Base-by-base conservation (phyloP, 345 rosid genomes). In the Raphanus raphanistrum region DNA sequence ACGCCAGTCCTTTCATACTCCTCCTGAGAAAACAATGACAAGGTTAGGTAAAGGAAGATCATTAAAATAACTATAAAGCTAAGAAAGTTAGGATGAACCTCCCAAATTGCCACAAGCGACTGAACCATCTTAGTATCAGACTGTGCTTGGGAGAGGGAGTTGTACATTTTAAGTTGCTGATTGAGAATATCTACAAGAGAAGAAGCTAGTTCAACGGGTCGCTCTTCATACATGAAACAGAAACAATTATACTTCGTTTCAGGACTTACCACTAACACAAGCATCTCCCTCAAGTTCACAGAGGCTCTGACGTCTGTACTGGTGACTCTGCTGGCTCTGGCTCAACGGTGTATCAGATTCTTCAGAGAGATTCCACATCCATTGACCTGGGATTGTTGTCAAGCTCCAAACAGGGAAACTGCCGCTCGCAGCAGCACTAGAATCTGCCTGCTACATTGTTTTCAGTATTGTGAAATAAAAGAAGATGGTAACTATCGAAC, bases 201-300 rank as follows among this genome's bases (percentile, higher is more conserved):
- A 48, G 73, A 59, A 78, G 64, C 61, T 16, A 41, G 54, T 43
- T 55, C 76, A 76, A 54, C 25, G 57, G 15, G 57, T 76, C 13
- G 58, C 8, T 4, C 55, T 50, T 21, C 63, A 72, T 41, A 68
- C 29, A 33, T 58, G 66, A 48, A 66, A 36, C 60, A 59, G 5
- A 48, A 21, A 41, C 3, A 64, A 58, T 6, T 11, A 13, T 50
- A 70, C 36, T 48, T 60, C 77, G 41, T 77, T 77, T 74, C 43
- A 66, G 41, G 27, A 78, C 87, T 73, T 83, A 94, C 99, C 98
- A 81, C 84, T 87, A 15, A 90, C 70, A 21, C 75, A 77, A 77
- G 92, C 78, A 85, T 94, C 99, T 82, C 94, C 98, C 87, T 94
- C 99, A 74, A 94, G 99, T 79, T 90, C 92, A 82, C 98, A 92